Evolutionary conservation across 1,284 basidiomycete genomes (phyloP).

Genomic region (Stygiomarasmius scandens): DNA sequence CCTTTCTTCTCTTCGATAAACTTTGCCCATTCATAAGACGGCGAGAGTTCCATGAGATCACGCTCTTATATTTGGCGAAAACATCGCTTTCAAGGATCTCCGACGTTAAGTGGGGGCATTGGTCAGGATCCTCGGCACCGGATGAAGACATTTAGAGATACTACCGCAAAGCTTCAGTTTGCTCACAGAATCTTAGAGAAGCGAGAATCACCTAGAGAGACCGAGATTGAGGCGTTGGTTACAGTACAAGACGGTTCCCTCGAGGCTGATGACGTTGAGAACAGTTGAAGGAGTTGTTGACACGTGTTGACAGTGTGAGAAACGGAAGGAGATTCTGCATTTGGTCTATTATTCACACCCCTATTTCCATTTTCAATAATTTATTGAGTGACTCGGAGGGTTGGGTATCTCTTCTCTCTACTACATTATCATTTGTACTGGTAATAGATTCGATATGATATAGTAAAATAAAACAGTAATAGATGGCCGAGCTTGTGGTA

Average conservation of each 20-base stretch:
- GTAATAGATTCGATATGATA: too few species aligned
- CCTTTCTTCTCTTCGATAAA: constrained; percentile 45
- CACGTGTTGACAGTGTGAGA: not conserved
- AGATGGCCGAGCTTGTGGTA: too few species aligned
- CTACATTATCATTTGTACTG: too few species aligned
- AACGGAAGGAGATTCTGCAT: not conserved
- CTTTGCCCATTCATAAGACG: constrained; percentile 35
- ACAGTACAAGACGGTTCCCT: not conserved
- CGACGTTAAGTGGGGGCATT: constrained; percentile 9
- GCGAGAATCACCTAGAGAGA: not conserved
- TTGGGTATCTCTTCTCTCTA: too few species aligned
- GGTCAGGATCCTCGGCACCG: constrained; percentile 9
- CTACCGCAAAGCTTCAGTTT: too few species aligned
- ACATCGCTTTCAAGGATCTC: constrained; percentile 16
- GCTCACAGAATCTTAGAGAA: not conserved
- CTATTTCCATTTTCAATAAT: too few species aligned
- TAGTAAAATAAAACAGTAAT: too few species aligned
- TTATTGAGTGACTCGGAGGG: too few species aligned
- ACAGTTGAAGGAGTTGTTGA: not conserved
- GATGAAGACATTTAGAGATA: constrained; percentile 6
- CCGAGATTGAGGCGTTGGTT: not conserved
- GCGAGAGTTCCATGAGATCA: constrained; percentile 45
- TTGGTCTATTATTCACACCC: too few species aligned
- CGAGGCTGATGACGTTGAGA: not conserved
- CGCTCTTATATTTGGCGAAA: constrained; percentile 40